Conservation (phyloP, 2,329 filamentous ascomycete genomes). For the Fusarium coicis region DNA sequence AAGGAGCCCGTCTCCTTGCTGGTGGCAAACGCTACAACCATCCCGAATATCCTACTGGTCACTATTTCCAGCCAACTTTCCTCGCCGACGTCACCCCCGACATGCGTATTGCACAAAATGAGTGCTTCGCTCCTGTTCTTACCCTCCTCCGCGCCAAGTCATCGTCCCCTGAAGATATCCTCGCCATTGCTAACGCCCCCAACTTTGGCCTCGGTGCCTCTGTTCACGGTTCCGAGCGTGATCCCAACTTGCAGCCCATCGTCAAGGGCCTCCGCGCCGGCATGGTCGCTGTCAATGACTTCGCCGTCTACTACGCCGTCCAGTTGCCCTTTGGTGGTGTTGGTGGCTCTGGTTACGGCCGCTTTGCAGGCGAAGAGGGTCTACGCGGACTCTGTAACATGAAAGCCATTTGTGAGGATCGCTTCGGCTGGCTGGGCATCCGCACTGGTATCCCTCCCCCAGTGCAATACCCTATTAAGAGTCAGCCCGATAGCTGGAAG, state of each 20-base stretch:
- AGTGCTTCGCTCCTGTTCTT: constrained; percentile 94
- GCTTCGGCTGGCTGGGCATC: constrained; percentile 68
- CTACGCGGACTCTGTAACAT: constrained; percentile 85
- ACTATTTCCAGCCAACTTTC: constrained; percentile 93
- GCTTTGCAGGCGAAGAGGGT: constrained; percentile 92
- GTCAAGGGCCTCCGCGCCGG: constrained; percentile 79
- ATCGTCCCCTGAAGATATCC: constrained; percentile 70
- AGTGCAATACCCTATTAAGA: constrained; percentile 82
- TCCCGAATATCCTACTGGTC: constrained; percentile 78
- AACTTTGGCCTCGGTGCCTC: constrained; percentile 88
- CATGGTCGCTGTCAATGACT: constrained; percentile 97
- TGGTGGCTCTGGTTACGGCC: constrained; percentile 89
- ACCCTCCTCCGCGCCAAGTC: constrained; percentile 79
- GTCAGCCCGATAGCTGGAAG: constrained; percentile 71
- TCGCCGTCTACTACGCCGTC: constrained; percentile 91
- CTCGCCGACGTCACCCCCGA: constrained; percentile 86
- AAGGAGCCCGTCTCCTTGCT: constrained; percentile 83
- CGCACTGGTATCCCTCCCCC: constrained; percentile 83
- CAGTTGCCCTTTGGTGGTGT: constrained; percentile 94
- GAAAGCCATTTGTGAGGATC: constrained; percentile 87
- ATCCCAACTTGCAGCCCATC: constrained; percentile 70
- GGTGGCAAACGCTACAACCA: constrained; percentile 81
- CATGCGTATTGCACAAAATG: constrained; percentile 89
- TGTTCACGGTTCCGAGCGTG: constrained; percentile 79
- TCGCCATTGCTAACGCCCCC: constrained; percentile 84